A percentile compares a stretch with the other conserved stretches of the same genome.
These are phyloP conservation scores for Hypoxylon sp. DNA, from an alignment of 2,329 filamentous ascomycete species.

Conservation along the genomic window DNA sequence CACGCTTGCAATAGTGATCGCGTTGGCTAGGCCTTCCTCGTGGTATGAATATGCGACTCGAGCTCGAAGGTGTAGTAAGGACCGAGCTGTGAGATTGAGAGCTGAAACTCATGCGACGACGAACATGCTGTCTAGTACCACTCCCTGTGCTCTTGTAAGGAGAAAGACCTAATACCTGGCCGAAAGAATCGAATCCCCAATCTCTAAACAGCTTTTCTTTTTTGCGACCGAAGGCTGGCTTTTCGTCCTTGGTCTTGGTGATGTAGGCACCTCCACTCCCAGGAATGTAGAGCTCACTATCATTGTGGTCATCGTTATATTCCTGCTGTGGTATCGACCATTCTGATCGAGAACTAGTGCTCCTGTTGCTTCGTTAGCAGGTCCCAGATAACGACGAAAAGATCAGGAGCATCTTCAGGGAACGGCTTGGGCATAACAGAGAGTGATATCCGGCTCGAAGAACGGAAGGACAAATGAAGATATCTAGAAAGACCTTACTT, in stretches of 20 bases:
- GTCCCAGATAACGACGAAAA: not conserved
- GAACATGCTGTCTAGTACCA: constrained; percentile 33
- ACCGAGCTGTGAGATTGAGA: constrained; percentile 46
- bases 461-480: not conserved
- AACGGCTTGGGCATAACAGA: not conserved
- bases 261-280: constrained; percentile 43
- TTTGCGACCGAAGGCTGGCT: constrained; percentile 49
- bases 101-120: constrained; percentile 31
- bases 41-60: constrained; percentile 15
- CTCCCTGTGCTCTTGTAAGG: constrained; percentile 48
- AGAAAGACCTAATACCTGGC: constrained; percentile 48
- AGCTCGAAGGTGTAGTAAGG: constrained; percentile 26
- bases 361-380: constrained; percentile 39
- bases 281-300: constrained; percentile 42
- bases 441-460: not conserved
- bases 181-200: constrained; percentile 49
- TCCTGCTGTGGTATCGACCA: not conserved
- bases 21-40: constrained; percentile 2
- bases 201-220: constrained; percentile 43
- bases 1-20: not conserved
- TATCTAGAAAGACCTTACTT: not conserved
- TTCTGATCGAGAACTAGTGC: constrained; percentile 23
- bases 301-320: constrained; percentile 22
- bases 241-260: constrained; percentile 48
- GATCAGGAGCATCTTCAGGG: not conserved